Evolutionary conservation across 108 stramenopile genomes (phyloP).

Genomic region (Cyclostephanos invisitatus): DNA sequence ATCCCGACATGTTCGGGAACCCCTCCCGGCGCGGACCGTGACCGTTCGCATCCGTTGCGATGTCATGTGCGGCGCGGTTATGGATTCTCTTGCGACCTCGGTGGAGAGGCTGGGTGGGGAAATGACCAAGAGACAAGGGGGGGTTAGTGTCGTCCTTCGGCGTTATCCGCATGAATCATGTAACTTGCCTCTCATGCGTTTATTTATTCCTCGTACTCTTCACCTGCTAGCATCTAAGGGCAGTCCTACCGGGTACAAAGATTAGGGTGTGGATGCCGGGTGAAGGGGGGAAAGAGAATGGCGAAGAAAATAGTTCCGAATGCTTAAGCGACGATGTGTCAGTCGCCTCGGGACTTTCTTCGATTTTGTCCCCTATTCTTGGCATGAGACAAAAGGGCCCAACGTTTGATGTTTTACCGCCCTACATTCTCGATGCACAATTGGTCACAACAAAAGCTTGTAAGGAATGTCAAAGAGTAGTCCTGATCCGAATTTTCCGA

Average conservation of each 20-base stretch:
- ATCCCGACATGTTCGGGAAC: slow-evolving; percentile 23
- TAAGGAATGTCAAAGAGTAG: slow-evolving; percentile 57
- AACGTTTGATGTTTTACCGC: slow-evolving; percentile 35
- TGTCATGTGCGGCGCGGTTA: slow-evolving; percentile 72
- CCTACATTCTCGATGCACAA: slow-evolving; percentile 78
- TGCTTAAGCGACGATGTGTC: neutral
- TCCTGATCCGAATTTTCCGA: slow-evolving; percentile 71
- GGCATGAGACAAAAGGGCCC: slow-evolving; percentile 25
- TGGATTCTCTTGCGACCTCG: slow-evolving; percentile 45
- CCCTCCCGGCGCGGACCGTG: slow-evolving; percentile 69
- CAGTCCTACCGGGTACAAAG: slow-evolving; percentile 30
- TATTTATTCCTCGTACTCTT: neutral
- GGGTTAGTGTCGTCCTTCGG: slow-evolving; percentile 8
- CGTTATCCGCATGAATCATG: neutral
- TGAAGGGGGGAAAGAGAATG: slow-evolving; percentile 31
- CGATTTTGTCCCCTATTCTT: slow-evolving; percentile 20
- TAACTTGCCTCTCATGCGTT: neutral
- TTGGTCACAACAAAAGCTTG: slow-evolving; percentile 69
- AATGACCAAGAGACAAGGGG: slow-evolving; percentile 50
- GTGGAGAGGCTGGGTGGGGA: slow-evolving; percentile 47
- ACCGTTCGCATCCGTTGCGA: slow-evolving; percentile 83
- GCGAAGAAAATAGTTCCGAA: neutral
- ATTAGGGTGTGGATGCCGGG: slow-evolving; percentile 35
- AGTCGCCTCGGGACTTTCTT: slow-evolving; percentile 36
- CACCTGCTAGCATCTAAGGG: slow-evolving; percentile 24